Evolutionary conservation across 2,329 filamentous ascomycete species (phyloP), one percentile per base, ranked within the genome.

Genomic region (Zasmidium cellare): DNA sequence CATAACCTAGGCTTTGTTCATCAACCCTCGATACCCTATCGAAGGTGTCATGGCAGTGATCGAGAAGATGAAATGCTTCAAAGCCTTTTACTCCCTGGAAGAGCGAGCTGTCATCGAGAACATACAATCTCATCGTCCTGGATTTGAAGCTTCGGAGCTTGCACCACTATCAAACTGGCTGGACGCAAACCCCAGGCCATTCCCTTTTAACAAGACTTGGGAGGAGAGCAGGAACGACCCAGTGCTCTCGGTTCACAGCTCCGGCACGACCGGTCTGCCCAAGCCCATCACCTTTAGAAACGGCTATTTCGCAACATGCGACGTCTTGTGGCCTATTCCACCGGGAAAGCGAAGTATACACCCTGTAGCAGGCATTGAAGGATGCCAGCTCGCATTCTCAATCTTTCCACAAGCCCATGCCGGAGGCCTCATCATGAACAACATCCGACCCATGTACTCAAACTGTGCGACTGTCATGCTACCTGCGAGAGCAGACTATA

Each of bases 21-120:
- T 55, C 25, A 49, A 55, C n/a, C 53, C 53, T 2, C 24, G 46
- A 16, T 50, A 55, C 25, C 53, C 53, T 18, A 20, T 55, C 3
- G n/a, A 38, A 14, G 48, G 48, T 25, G 49, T 55, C 20, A 9
- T 38, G 18, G 23, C 35, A 9, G 11, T 55, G n/a, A 44, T 55
- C 25, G 31, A 41, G 9, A 31, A 55, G 31, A 55, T 46, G 3
- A n/a, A 48, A 3, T 55, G 53, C 46, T 28, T 25, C 5, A 55
- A 55, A 28, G 45, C 45, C 2, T 28, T 55, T 3, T 49, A 55
- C 20, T 44, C 53, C 3, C 11, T 20, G n/a, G 45, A 49, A 25
- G 23, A 18, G 9, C 22, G 1, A 3, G 7, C 16, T 12, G 25
- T 28, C 16, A 49, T 49, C 16, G 20, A 49, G 1, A 18, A 24